These are phyloP conservation scores for Chaetomiaceae sp. DNA, from an alignment of 2,329 filamentous ascomycete species.

Conservation along the genomic window DNA sequence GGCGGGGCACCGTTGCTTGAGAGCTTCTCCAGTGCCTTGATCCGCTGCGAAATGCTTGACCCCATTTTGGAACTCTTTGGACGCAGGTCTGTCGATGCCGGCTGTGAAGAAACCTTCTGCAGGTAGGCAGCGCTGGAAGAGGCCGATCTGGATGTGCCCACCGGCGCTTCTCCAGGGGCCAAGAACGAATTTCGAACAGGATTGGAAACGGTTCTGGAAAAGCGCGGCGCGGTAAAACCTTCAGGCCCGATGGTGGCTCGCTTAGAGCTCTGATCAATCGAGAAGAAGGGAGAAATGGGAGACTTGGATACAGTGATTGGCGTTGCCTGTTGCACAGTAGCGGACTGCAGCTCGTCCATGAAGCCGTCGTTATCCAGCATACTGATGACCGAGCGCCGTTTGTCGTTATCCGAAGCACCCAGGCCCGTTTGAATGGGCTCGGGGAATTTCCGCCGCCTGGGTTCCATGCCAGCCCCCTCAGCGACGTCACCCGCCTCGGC, in stretches of 20 bases:
- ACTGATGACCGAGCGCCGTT: conserved; percentile 38
- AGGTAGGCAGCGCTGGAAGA: conserved; percentile 53
- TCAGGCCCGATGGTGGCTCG: conserved; percentile 20
- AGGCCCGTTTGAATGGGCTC: conserved; percentile 53
- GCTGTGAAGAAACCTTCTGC: conserved; percentile 49
- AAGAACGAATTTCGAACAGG: conserved; percentile 41
- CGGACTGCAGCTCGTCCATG: conserved; percentile 78
- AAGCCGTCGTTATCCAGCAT: conserved; percentile 69
- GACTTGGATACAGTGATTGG: conserved; percentile 74
- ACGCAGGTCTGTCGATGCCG: conserved; percentile 43
- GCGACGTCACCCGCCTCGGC: conserved; percentile 21
- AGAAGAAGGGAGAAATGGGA: conserved; percentile 64
- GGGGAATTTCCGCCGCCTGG: conserved; percentile 34
- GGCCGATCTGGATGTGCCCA: conserved; percentile 45
- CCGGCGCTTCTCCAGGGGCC: conserved; percentile 40
- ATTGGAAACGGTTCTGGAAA: conserved; percentile 45
- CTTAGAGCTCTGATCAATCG: conserved; percentile 29
- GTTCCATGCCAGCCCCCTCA: conserved; percentile 26
- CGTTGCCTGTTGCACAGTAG: conserved; percentile 76
- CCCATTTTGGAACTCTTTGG: conserved; percentile 77
- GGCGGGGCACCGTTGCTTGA: conserved; percentile 37
- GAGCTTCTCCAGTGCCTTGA: conserved; percentile 85
- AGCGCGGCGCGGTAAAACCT: conserved; percentile 26
- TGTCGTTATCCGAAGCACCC: conserved; percentile 29
- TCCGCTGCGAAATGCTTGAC: conserved; percentile 86